Conservation (phyloP, 169 alveolate genomes). For the Eimeria falciformis region DNA sequence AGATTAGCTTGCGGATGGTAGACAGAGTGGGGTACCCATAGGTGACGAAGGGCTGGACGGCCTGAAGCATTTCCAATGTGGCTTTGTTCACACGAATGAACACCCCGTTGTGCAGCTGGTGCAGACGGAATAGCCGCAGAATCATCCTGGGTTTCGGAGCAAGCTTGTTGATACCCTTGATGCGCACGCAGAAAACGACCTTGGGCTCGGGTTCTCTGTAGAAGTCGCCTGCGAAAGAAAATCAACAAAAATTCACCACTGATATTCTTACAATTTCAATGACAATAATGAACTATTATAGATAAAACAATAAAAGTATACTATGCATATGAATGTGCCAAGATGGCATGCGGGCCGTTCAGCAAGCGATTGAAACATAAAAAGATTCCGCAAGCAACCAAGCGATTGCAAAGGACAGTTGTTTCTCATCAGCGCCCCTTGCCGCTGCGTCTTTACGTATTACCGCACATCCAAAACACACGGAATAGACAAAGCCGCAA, state of each 20-base stretch:
- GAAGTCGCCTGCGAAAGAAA: slow-evolving; percentile 80
- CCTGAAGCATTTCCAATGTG: slow-evolving; percentile 97
- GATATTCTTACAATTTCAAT: neutral
- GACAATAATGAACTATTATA: neutral
- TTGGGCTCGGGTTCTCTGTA: slow-evolving; percentile 84
- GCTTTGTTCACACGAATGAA: slow-evolving; percentile 97
- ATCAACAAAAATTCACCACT: neutral
- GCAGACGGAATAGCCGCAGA: slow-evolving; percentile 97
- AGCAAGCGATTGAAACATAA: slow-evolving; percentile 61
- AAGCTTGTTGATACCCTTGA: slow-evolving; percentile 96
- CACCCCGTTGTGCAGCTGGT: slow-evolving; percentile 99
- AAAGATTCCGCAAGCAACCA: slow-evolving; percentile 25
- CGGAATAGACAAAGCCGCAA: neutral
- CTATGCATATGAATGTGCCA: neutral
- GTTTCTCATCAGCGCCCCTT: neutral
- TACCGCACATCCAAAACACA: neutral
- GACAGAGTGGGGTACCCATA: slow-evolving; percentile 98
- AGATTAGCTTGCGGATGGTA: slow-evolving; percentile 95
- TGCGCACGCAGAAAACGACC: slow-evolving; percentile 82
- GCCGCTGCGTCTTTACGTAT: neutral
- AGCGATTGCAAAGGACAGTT: neutral
- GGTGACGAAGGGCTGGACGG: slow-evolving; percentile 97
- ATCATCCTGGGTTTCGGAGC: slow-evolving; percentile 97
- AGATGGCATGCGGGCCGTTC: neutral
- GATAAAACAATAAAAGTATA: neutral